These are phyloP conservation scores for Boletus sensibilis DNA, from an alignment of 768 basidiomycete genomes.

Conservation along the genomic window DNA sequence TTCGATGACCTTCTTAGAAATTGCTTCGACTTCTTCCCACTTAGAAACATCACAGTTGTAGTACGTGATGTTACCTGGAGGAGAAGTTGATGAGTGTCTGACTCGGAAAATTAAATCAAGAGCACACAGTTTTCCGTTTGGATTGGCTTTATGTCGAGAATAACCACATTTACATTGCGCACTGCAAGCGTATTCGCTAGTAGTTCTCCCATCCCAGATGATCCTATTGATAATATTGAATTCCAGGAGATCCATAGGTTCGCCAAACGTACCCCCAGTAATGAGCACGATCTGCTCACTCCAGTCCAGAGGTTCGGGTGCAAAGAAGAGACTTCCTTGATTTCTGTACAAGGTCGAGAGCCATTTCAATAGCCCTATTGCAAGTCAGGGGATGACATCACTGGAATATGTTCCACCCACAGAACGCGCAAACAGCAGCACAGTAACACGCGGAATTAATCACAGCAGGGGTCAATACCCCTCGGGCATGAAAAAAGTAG, in stretches of 20 bases:
- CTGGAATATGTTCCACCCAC: conserved; percentile 45
- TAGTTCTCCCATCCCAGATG: conserved; percentile 86
- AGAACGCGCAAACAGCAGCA: conserved; percentile 57
- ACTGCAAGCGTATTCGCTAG: conserved; percentile 85
- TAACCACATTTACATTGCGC: conserved; percentile 78
- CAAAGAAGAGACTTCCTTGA: conserved; percentile 62
- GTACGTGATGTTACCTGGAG: conserved; percentile 71
- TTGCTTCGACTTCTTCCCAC: conserved; percentile 77
- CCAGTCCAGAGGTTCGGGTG: conserved; percentile 72
- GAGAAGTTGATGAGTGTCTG: conserved; percentile 1
- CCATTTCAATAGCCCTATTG: conserved; percentile 67
- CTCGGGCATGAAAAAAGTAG: conserved; percentile 67
- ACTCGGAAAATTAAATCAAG: neutral
- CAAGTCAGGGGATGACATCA: conserved; percentile 3
- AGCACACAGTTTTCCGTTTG: conserved; percentile 70
- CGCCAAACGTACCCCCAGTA: conserved; percentile 71
- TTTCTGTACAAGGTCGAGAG: conserved; percentile 73
- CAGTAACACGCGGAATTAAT: conserved; percentile 54
- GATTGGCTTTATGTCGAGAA: conserved; percentile 81
- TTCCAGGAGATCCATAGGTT: neutral
- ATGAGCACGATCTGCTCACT: conserved; percentile 85
- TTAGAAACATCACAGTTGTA: conserved; percentile 93
- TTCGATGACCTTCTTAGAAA: conserved; percentile 68
- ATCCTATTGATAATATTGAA: conserved; percentile 45
- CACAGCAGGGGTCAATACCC: conserved; percentile 50